Evolutionary conservation across 352 stramenopile genomes (phyloP).

Genomic region (Phytophthora fragariae): DNA sequence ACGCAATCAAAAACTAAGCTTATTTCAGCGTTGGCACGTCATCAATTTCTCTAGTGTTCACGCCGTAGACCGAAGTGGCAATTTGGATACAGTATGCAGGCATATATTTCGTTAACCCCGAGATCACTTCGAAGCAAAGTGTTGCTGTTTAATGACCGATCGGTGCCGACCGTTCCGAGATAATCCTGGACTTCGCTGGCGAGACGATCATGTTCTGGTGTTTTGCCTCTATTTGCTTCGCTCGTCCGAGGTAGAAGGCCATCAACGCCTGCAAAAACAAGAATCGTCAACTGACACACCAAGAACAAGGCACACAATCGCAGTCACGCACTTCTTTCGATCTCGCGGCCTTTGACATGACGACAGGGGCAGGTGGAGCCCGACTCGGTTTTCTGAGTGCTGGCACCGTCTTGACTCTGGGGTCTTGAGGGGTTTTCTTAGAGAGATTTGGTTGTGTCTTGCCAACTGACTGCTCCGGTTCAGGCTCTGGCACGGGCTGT

Average conservation of each 20-base stretch:
- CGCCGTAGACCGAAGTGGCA: not conserved
- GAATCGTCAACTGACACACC: not conserved
- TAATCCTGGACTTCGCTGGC: slow-evolving; percentile 14
- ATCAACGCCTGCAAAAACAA: slow-evolving; percentile 44
- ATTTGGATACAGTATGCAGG: not conserved
- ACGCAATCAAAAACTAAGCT: too few species aligned
- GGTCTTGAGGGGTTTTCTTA: not conserved
- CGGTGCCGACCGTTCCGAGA: slow-evolving; percentile 16
- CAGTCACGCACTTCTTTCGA: slow-evolving; percentile 39
- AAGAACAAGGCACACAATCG: not conserved
- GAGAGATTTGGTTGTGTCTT: not conserved
- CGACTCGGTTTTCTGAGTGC: not conserved
- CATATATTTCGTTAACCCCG: slow-evolving; percentile 7
- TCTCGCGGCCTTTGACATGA: slow-evolving; percentile 30
- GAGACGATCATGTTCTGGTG: slow-evolving; percentile 47
- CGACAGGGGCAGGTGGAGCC: not conserved
- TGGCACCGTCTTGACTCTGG: not conserved
- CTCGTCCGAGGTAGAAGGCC: slow-evolving; percentile 62
- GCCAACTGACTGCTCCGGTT: not conserved
- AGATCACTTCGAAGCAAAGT: not conserved
- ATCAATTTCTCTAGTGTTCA: too few species aligned
- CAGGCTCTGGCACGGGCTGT: slow-evolving; percentile 4
- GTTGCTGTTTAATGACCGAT: slow-evolving; percentile 7
- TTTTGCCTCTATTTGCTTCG: slow-evolving; percentile 58
- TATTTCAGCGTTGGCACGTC: too few species aligned